Evolutionary conservation across 1,284 basidiomycete genomes (phyloP).

Genomic region (Dichomitus squalens): DNA sequence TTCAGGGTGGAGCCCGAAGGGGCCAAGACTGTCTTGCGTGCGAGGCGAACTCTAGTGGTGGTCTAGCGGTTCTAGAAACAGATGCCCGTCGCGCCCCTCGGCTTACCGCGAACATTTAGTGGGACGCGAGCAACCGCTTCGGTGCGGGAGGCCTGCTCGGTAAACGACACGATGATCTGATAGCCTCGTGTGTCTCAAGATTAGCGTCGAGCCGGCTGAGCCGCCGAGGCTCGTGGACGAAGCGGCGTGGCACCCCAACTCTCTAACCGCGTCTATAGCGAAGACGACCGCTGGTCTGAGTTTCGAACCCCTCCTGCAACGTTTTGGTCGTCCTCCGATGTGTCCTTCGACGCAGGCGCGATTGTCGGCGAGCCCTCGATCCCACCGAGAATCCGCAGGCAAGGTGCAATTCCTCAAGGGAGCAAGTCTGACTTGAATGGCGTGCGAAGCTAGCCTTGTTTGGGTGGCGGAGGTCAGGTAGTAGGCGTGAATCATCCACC

Average conservation of each 20-base stretch:
- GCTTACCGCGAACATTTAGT: constrained; percentile 14
- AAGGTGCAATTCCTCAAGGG: background rate
- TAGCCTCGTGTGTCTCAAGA: constrained; percentile 13
- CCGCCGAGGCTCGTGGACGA: background rate
- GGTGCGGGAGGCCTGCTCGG: background rate
- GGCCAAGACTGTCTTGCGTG: background rate
- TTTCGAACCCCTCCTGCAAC: background rate
- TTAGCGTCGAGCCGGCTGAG: background rate
- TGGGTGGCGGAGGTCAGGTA: background rate
- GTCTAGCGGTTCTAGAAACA: constrained; percentile 1
- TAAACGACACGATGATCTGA: constrained; percentile 8
- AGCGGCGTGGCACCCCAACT: background rate
- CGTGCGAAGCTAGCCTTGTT: background rate
- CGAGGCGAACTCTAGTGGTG: background rate
- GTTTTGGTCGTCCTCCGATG: background rate
- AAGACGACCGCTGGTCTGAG: background rate
- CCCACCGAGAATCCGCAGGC: background rate
- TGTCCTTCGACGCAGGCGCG: background rate
- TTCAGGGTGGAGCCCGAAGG: background rate
- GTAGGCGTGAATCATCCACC: background rate
- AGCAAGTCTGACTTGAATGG: background rate
- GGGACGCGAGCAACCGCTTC: background rate
- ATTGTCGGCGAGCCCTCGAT: background rate
- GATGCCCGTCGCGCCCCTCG: background rate
- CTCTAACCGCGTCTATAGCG: background rate